These are phyloP conservation scores for Bimuria novae-zelandiae DNA, from an alignment of 2,329 filamentous ascomycete species.

Conservation along the genomic window DNA sequence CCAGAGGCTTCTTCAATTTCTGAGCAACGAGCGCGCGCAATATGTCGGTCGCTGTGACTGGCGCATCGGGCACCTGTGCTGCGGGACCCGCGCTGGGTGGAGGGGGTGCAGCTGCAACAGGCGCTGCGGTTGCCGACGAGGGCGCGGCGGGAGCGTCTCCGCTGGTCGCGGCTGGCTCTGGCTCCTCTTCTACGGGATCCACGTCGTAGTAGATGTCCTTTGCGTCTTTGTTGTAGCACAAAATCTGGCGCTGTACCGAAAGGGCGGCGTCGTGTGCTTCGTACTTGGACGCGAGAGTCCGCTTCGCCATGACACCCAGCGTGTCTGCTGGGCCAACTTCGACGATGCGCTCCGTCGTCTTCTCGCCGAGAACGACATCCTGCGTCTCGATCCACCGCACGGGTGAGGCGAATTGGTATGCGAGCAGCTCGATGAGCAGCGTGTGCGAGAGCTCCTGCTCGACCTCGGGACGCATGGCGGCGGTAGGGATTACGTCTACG, in stretches of 20 bases:
- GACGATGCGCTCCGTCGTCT: slow-evolving; percentile 94
- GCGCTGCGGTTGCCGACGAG: slow-evolving; percentile 54
- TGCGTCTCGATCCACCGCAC: slow-evolving; percentile 99
- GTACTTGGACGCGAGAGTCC: slow-evolving; percentile 94
- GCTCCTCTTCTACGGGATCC: slow-evolving; percentile 82
- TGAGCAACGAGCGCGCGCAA: slow-evolving; percentile 89
- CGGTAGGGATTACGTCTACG: slow-evolving; percentile 23
- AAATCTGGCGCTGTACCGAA: slow-evolving; percentile 93
- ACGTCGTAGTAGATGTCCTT: slow-evolving; percentile 99
- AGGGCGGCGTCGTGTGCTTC: slow-evolving; percentile 98
- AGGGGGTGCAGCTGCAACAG: slow-evolving; percentile 60
- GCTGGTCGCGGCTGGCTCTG: slow-evolving; percentile 59
- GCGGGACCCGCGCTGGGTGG: slow-evolving; percentile 80
- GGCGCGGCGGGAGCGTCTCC: slow-evolving; percentile 50
- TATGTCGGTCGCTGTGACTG: slow-evolving; percentile 87
- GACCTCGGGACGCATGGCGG: slow-evolving; percentile 91
- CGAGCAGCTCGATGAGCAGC: slow-evolving; percentile 95
- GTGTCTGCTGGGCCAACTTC: slow-evolving; percentile 97
- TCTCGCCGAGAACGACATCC: slow-evolving; percentile 97
- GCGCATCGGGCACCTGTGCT: slow-evolving; percentile 81
- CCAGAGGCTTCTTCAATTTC: slow-evolving; percentile 92
- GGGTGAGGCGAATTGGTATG: slow-evolving; percentile 98
- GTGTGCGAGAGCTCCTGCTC: slow-evolving; percentile 99
- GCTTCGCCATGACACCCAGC: slow-evolving; percentile 94
- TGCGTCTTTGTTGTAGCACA: slow-evolving; percentile 99